Percentiles rank a stretch among this genome's conserved stretches.
phyloP scores from a whole-genome alignment of 805 yeast species.

The Candida incommunis region DNA sequence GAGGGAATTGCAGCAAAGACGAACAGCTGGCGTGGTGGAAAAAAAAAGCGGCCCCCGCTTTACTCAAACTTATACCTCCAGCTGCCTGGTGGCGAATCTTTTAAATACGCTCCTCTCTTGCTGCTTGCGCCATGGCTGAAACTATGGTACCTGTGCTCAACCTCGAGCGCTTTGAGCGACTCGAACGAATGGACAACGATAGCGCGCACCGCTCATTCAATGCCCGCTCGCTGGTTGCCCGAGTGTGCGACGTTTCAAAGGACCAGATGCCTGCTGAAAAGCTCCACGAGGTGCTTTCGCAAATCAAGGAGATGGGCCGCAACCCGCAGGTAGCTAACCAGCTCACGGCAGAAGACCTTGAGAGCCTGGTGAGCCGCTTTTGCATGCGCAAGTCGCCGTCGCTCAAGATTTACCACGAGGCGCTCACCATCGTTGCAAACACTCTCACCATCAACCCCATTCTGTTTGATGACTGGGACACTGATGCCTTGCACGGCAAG shows the following conservation, averaged over 20 bases:
- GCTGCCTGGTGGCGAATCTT: too few species aligned
- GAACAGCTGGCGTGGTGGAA: too few species aligned
- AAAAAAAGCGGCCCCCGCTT: too few species aligned
- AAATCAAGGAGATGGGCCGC: conserved; percentile 1
- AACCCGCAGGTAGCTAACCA: not conserved
- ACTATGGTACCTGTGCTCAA: too few species aligned
- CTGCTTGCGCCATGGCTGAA: too few species aligned
- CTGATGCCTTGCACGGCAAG: not conserved
- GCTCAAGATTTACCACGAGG: not conserved
- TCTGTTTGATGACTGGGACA: not conserved
- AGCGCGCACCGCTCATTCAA: too few species aligned
- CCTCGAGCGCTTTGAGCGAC: too few species aligned
- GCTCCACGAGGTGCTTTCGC: not conserved
- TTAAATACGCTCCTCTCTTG: too few species aligned
- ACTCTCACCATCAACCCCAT: not conserved
- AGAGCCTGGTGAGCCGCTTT: not conserved
- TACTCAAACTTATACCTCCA: too few species aligned
- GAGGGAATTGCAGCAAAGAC: too few species aligned
- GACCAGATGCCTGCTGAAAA: not conserved
- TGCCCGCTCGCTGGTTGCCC: not conserved
- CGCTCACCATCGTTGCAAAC: not conserved
- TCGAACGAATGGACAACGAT: too few species aligned
- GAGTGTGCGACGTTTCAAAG: not conserved
- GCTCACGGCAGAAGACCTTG: not conserved
- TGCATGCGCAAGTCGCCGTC: not conserved